phyloP scores from a whole-genome alignment of 768 basidiomycete genomes.

The Boletellus ananas region DNA sequence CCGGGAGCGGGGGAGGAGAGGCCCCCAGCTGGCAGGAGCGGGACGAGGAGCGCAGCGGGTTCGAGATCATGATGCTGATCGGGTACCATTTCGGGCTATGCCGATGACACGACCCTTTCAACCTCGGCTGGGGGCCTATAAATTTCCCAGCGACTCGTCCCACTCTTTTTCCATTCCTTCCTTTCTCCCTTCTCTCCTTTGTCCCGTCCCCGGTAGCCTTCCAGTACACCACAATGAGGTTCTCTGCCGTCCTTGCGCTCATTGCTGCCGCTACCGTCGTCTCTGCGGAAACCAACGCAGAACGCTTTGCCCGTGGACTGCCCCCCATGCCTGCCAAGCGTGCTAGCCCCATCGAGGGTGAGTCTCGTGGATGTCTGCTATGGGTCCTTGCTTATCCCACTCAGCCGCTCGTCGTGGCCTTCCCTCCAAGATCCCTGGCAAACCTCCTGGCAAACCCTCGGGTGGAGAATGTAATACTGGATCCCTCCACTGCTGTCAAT shows the following conservation, averaged over 20 bases:
- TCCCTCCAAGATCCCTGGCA: conserved; percentile 35
- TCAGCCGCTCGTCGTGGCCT: conserved; percentile 34
- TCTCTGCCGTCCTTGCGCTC: conserved; percentile 33
- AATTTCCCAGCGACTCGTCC: not conserved
- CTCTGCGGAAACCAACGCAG: conserved; percentile 48
- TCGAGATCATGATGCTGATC: not conserved
- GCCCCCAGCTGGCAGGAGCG: not conserved
- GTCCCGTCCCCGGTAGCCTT: not conserved
- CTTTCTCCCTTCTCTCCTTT: not conserved
- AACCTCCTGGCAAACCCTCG: too few species aligned
- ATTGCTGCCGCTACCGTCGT: conserved; percentile 35
- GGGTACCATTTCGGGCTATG: not conserved
- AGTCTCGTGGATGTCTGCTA: conserved; percentile 4
- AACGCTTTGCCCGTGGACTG: conserved; percentile 53
- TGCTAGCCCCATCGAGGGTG: conserved; percentile 33
- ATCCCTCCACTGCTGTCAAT: conserved; percentile 17
- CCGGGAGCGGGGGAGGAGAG: not conserved
- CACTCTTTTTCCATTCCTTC: not conserved
- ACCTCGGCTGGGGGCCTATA: not conserved
- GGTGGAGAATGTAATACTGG: conserved; percentile 18
- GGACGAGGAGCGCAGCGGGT: not conserved
- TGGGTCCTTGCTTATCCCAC: not conserved
- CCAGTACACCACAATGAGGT: conserved; percentile 23
- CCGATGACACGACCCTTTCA: conserved; percentile 10
- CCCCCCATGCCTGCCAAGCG: conserved; percentile 41